Base-by-base conservation (phyloP, 495 filamentous ascomycete species). In the Penicillium dipodomyicola region DNA sequence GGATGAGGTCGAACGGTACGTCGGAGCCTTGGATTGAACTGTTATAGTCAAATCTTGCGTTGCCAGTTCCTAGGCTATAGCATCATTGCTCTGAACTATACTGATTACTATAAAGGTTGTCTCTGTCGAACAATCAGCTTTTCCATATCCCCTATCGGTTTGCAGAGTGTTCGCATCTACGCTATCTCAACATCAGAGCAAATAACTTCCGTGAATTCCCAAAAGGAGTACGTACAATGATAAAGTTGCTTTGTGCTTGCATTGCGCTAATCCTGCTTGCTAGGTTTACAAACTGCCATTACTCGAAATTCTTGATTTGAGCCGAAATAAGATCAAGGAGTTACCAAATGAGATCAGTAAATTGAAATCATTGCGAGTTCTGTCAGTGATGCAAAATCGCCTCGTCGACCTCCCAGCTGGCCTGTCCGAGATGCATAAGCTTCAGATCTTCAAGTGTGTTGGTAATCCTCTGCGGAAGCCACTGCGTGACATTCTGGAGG, bases 121-220 rank as follows among this genome's bases (percentile, higher is more conserved):
- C 92, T 19, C 75, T 96, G 47, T 92, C 92, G 15, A 90, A 96
- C 72, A 98, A 98, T 69, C 85, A 86, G 49, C 74, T 96, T 19
- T 80, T 86, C 33, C 83, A 86, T 33, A 86, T 98, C 50, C 90
- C 92, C 0, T 76, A 83, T 32, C 84, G 88, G 32, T 91, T 98
- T 61, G 81, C 87, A n/a, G 87, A 90, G 63, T 96, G 94, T 71
- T 87, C 82, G 32, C 88, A 89, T 53, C 80, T 98, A 45, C 90
- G 90, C 40, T 98, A 98, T 67, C 84, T 98, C n/a, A 98, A 98
- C 64, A 86, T 96, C 49, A 80, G 93, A 59, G 86, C 86, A 45
- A 98, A 98, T 67, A 79, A 83, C 53, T 89, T 97, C 53, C 85
- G 83, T 59, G 90, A 96, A 67, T 94, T 98, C 67, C 93, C 93